These are phyloP conservation scores for Cutaneotrichosporon sp. DNA, from an alignment of 1,284 basidiomycete genomes.

Conservation along the genomic window DNA sequence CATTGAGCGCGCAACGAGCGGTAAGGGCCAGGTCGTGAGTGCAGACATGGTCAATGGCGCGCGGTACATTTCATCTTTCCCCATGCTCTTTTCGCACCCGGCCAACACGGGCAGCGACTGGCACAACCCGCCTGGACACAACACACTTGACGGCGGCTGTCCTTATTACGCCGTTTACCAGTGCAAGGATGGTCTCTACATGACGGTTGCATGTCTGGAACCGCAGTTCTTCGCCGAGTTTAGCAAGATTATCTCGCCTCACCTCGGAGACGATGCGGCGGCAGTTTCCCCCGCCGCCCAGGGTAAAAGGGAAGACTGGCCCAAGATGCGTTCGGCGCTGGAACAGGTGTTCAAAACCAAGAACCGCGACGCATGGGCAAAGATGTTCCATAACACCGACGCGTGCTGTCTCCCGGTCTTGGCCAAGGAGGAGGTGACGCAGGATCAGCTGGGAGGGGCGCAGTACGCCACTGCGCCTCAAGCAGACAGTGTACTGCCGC, in stretches of 20 bases:
- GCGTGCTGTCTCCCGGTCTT: constrained; percentile 14
- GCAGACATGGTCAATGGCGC: constrained; percentile 19
- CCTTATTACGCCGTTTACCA: constrained; percentile 15
- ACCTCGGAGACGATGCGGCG: background rate
- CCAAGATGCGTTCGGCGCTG: constrained; percentile 4
- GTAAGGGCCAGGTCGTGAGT: constrained; percentile 19
- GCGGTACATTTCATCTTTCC: constrained; percentile 14
- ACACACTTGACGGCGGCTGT: constrained; percentile 18
- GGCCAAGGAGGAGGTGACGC: constrained; percentile 5
- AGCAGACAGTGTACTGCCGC: background rate
- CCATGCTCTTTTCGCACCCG: constrained; percentile 1
- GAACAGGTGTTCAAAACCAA: constrained; percentile 7
- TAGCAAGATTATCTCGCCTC: constrained; percentile 3
- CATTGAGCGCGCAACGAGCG: constrained; percentile 4
- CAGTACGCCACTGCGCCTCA: background rate
- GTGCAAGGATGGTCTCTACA: constrained; percentile 10
- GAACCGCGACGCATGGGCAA: constrained; percentile 12
- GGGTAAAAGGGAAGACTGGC: constrained; percentile 8
- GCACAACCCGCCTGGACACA: constrained; percentile 6
- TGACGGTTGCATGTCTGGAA: constrained; percentile 17
- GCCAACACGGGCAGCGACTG: background rate
- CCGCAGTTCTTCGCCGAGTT: constrained; percentile 20
- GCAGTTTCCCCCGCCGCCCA: background rate
- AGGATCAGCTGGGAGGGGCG: constrained; percentile 3
- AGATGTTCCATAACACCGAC: constrained; percentile 14